phyloP scores from a whole-genome alignment of 805 yeast species.

The Metschnikowia shivogae region DNA sequence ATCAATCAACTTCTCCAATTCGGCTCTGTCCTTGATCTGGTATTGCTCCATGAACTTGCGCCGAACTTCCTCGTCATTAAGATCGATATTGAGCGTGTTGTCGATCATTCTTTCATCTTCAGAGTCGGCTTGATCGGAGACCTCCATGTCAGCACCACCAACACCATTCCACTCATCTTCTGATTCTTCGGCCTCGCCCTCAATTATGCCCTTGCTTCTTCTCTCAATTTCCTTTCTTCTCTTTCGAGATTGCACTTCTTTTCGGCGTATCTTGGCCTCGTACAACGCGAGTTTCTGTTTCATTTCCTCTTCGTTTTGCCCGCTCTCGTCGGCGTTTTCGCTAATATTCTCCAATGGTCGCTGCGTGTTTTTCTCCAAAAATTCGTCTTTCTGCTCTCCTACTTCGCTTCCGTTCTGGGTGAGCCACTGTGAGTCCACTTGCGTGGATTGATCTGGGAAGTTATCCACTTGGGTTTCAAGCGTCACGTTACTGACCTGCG shows the following conservation, averaged over 20 bases:
- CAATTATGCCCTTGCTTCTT: conserved; percentile 59
- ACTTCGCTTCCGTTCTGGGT: conserved; percentile 4
- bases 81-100: conserved; percentile 55
- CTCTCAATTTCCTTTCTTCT: conserved; percentile 51
- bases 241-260: conserved; percentile 31
- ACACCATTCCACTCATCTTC: conserved; percentile 85
- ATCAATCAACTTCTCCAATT: conserved; percentile 62
- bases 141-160: conserved; percentile 68
- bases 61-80: conserved; percentile 56
- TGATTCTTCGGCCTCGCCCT: conserved; percentile 83
- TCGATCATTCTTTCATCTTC: conserved; percentile 79
- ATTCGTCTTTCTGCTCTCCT: background rate
- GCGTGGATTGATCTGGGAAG: conserved; percentile 4
- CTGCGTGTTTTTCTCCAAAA: conserved; percentile 2
- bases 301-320: conserved; percentile 23
- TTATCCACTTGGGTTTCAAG: conserved; percentile 19
- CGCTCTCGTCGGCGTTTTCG: conserved; percentile 4
- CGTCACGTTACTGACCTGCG: conserved; percentile 11
- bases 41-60: conserved; percentile 56
- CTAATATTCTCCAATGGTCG: background rate
- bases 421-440: conserved; percentile 5
- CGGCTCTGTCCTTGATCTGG: conserved; percentile 55
- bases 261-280: conserved; percentile 36
- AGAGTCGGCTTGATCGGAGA: conserved; percentile 57
- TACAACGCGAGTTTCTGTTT: conserved; percentile 30